Evolutionary conservation across 805 yeast genomes (phyloP).

Genomic region (Debaryomyces tyrocola): DNA sequence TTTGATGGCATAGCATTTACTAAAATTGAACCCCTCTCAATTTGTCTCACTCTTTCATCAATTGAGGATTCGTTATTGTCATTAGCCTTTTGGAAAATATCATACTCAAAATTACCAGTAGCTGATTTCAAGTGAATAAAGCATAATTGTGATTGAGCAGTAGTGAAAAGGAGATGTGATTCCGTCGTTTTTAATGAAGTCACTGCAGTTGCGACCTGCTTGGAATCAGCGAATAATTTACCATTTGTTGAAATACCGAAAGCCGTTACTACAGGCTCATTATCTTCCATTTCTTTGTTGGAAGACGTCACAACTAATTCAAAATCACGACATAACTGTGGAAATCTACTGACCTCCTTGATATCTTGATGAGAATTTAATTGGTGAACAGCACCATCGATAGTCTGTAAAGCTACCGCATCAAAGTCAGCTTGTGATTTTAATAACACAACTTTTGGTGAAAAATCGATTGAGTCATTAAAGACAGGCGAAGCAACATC

Average conservation of each 20-base stretch:
- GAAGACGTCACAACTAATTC: conserved; percentile 43
- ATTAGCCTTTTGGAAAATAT: conserved; percentile 29
- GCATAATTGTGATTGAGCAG: conserved; percentile 81
- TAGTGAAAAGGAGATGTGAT: conserved; percentile 74
- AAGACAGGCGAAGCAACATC: conserved; percentile 39
- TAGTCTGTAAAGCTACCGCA: conserved; percentile 55
- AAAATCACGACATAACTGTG: conserved; percentile 63
- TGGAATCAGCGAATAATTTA: conserved; percentile 63
- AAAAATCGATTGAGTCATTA: conserved; percentile 41
- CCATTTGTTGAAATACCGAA: conserved; percentile 81
- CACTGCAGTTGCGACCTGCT: conserved; percentile 66
- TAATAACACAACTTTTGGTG: conserved; percentile 54
- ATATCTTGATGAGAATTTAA: conserved; percentile 31
- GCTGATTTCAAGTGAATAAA: conserved; percentile 66
- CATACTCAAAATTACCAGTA: conserved; percentile 30
- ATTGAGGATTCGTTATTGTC: conserved; percentile 20
- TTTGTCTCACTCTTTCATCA: conserved; percentile 84
- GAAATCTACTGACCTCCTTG: conserved; percentile 51
- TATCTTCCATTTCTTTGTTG: conserved; percentile 11
- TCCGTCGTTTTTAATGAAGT: conserved; percentile 80
- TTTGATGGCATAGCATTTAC: conserved; percentile 80
- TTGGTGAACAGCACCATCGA: conserved; percentile 58
- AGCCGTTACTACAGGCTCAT: conserved; percentile 31
- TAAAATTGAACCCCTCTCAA: conserved; percentile 89
- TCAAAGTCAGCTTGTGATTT: conserved; percentile 56